phyloP scores from a whole-genome alignment of 202 grass and related monocot genomes.

The Sporobolus alterniflorus region DNA sequence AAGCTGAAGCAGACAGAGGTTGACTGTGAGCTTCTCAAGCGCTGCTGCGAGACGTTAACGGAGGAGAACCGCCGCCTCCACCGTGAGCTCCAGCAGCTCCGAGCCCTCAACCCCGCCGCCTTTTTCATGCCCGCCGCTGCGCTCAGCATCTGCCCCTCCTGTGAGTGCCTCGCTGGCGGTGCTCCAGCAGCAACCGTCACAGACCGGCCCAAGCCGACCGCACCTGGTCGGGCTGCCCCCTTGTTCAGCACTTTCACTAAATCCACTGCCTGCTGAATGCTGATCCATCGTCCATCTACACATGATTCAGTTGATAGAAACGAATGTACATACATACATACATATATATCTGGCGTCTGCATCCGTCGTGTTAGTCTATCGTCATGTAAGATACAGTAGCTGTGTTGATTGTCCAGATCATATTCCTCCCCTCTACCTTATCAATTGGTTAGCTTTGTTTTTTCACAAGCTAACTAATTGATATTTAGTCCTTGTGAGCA shows the following conservation, averaged over 20 bases:
- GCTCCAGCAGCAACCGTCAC: neutral
- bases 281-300: neutral
- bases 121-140: constrained; percentile 52
- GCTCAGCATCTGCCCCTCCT: constrained; percentile 62
- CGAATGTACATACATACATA: neutral
- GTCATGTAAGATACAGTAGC: neutral
- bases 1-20: constrained; percentile 96
- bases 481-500: neutral
- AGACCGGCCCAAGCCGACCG: neutral
- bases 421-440: constrained; percentile 19
- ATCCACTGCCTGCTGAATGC: constrained; percentile 36
- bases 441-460: constrained; percentile 46
- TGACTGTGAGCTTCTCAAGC: constrained; percentile 82
- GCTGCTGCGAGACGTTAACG: constrained; percentile 71
- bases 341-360: neutral
- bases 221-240: neutral
- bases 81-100: constrained; percentile 70
- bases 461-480: constrained; percentile 41
- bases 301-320: neutral
- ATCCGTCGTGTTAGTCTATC: neutral
- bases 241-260: constrained; percentile 42
- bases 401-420: constrained; percentile 11
- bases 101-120: constrained; percentile 36
- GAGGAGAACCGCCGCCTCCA: constrained; percentile 84
- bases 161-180: constrained; percentile 28